These are phyloP conservation scores for Daldinia bambusicola DNA, from an alignment of 495 filamentous ascomycete genomes.

Conservation along the genomic window DNA sequence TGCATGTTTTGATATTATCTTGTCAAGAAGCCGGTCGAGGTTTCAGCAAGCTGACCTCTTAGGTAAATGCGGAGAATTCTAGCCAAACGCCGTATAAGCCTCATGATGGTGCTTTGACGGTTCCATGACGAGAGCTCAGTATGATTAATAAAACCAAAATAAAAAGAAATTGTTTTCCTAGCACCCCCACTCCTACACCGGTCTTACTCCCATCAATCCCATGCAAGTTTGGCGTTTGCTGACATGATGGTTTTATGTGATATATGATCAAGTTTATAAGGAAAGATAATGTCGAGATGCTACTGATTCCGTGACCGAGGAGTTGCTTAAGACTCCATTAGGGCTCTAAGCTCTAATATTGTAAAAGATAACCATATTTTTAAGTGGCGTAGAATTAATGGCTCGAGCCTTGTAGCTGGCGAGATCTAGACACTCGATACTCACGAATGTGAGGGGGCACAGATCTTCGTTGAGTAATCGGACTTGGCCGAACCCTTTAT, in stretches of 20 bases:
- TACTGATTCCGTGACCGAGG: too few species aligned
- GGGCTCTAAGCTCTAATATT: neutral
- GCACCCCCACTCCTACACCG: neutral
- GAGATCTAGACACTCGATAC: neutral
- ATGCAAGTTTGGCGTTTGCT: slow-evolving; percentile 16
- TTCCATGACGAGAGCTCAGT: neutral
- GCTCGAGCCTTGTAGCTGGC: neutral
- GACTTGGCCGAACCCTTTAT: slow-evolving; percentile 3
- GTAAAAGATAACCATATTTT: neutral
- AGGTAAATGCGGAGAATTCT: neutral
- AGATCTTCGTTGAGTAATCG: neutral
- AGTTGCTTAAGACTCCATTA: neutral
- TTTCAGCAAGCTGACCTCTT: neutral
- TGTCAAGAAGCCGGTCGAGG: neutral
- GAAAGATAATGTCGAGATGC: neutral
- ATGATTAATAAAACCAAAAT: neutral
- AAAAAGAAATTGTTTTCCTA: neutral
- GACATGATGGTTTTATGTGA: neutral
- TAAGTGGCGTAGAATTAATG: slow-evolving; percentile 10
- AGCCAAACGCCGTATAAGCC: slow-evolving; percentile 2
- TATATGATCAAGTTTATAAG: slow-evolving; percentile 5
- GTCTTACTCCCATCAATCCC: slow-evolving; percentile 1
- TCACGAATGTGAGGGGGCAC: neutral
- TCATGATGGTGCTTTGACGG: neutral
- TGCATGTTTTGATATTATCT: neutral